phyloP scores from a whole-genome alignment of 2,329 filamentous ascomycete genomes.

The Penicillium aurantiogriseum region DNA sequence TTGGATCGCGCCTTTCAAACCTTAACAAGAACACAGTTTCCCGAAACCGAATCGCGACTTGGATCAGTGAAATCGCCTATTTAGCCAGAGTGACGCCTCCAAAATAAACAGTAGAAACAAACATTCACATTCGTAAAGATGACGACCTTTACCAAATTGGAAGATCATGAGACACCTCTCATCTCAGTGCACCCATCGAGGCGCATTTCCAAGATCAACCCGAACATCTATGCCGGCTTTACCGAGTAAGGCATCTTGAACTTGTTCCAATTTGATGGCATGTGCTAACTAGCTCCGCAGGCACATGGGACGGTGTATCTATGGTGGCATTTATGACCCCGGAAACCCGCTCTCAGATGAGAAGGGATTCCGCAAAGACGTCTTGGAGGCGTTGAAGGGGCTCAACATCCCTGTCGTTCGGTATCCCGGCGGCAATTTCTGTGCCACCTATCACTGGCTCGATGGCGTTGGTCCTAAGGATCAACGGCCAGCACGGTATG shows the following conservation, averaged over 20 bases:
- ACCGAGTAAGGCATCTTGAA: conserved; percentile 61
- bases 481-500: conserved; percentile 58
- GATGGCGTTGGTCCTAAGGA: conserved; percentile 76
- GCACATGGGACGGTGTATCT: conserved; percentile 87
- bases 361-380: conserved; percentile 75
- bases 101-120: conserved; percentile 2
- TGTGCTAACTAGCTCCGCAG: conserved; percentile 44
- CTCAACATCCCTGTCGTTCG: conserved; percentile 73
- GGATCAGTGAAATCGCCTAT: background rate
- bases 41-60: background rate
- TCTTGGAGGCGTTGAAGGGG: conserved; percentile 70
- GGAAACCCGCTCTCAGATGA: conserved; percentile 69
- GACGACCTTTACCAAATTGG: conserved; percentile 71
- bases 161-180: conserved; percentile 58
- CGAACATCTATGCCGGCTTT: conserved; percentile 81
- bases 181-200: conserved; percentile 66
- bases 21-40: background rate
- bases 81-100: background rate
- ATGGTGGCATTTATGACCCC: conserved; percentile 81
- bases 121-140: conserved; percentile 44
- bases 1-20: background rate
- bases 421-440: conserved; percentile 82
- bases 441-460: conserved; percentile 81
- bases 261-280: background rate
- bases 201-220: conserved; percentile 70